Conservation (phyloP, 2,329 filamentous ascomycete genomes). For the Didymellaceae sp. region DNA sequence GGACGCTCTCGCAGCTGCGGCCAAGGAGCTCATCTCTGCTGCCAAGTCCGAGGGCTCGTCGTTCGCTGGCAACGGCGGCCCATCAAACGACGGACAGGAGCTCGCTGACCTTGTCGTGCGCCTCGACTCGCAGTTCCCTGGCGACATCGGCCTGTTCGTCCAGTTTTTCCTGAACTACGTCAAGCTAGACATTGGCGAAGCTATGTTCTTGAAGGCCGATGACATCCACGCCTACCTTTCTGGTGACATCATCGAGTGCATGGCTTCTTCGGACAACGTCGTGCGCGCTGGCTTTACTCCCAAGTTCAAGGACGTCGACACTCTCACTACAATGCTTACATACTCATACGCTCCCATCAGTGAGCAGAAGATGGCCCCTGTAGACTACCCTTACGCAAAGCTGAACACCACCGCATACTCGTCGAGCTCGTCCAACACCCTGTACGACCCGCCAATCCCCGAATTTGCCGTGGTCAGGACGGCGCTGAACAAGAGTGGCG, state of each 20-base stretch:
- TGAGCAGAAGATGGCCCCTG: conserved; percentile 89
- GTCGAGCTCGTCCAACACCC: conserved; percentile 71
- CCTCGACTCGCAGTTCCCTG: conserved; percentile 81
- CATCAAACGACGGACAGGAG: conserved; percentile 71
- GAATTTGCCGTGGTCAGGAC: conserved; percentile 92
- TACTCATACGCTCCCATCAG: conserved; percentile 95
- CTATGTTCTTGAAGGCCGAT: conserved; percentile 93
- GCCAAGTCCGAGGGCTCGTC: conserved; percentile 70
- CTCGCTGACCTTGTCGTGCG: conserved; percentile 79
- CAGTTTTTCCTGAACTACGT: conserved; percentile 98
- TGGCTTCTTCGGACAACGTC: conserved; percentile 98
- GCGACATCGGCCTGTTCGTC: conserved; percentile 90
- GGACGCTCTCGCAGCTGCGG: conserved; percentile 68
- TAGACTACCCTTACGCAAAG: conserved; percentile 83
- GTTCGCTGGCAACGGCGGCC: conserved; percentile 77
- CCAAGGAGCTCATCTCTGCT: conserved; percentile 72
- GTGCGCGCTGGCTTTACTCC: conserved; percentile 96
- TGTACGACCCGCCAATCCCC: conserved; percentile 96
- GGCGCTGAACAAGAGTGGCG: conserved; percentile 70
- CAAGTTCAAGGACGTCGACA: conserved; percentile 96
- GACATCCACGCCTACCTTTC: conserved; percentile 96
- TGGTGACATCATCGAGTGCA: conserved; percentile 97
- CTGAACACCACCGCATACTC: conserved; percentile 84
- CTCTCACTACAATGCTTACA: conserved; percentile 87
- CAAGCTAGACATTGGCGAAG: conserved; percentile 84